A percentile compares a stretch with the other conserved stretches of the same genome.
phyloP scores from a whole-genome alignment of 2,329 filamentous ascomycete species.

The Lecanicillium sp. region DNA sequence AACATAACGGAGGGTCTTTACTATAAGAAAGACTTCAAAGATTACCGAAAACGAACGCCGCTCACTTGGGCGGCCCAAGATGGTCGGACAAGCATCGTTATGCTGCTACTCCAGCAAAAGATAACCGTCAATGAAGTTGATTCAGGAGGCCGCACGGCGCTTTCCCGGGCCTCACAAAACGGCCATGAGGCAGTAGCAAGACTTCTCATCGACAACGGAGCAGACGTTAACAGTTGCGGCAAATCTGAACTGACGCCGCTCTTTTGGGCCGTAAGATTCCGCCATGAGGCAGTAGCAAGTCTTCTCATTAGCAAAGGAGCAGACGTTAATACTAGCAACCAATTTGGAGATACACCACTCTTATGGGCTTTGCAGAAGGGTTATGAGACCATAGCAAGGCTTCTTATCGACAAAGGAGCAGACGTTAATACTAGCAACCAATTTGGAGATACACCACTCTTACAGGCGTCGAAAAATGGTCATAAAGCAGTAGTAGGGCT shows the following conservation, averaged over 20 bases:
- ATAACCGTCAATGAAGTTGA: no score
- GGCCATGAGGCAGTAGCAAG: slow-evolving; percentile 16
- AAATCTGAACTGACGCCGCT: slow-evolving; percentile 8
- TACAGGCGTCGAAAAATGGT: slow-evolving; percentile 12
- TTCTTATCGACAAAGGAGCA: slow-evolving; percentile 8
- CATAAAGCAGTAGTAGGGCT: slow-evolving; percentile 12
- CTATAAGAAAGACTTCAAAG: not conserved
- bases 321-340: slow-evolving; percentile 1
- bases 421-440: slow-evolving; percentile 5
- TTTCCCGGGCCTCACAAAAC: not conserved
- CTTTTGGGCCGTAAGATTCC: slow-evolving; percentile 12
- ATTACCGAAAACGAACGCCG: slow-evolving; percentile 7
- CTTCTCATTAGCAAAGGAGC: slow-evolving; percentile 12
- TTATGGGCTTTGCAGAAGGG: slow-evolving; percentile 7
- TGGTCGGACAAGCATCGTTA: slow-evolving; percentile 14
- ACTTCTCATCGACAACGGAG: slow-evolving; percentile 14
- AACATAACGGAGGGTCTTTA: slow-evolving; percentile 7
- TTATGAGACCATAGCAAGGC: slow-evolving; percentile 1
- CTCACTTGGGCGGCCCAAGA: slow-evolving; percentile 18
- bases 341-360: slow-evolving; percentile 6
- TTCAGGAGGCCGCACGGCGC: slow-evolving; percentile 7
- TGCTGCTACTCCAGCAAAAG: no score
- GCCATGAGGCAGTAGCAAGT: slow-evolving; percentile 12
- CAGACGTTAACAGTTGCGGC: slow-evolving; percentile 8
- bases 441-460: slow-evolving; percentile 10